A percentile compares a stretch with the other conserved stretches of the same genome.
Evolutionary conservation across 176 grass and related monocot genomes (phyloP).

Genomic region (Oryza coarctata): DNA sequence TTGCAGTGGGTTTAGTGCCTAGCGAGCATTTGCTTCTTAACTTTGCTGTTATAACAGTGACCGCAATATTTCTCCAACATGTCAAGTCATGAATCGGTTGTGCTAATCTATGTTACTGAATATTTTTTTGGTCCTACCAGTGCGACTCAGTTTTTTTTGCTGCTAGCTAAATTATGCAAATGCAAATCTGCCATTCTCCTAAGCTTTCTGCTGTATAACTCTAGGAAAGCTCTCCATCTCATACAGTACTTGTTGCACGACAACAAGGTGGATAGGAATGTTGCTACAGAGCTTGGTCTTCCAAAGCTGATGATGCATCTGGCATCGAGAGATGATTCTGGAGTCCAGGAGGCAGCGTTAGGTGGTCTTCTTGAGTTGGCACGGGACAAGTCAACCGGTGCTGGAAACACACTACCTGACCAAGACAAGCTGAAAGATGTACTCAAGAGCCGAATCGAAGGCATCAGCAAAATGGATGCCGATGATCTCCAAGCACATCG

Average conservation of each 20-base stretch:
- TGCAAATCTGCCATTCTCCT: neutral
- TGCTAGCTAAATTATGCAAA: neutral
- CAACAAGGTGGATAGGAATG: constrained; percentile 52
- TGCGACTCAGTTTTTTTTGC: neutral
- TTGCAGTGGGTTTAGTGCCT: neutral
- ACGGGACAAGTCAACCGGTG: constrained; percentile 27
- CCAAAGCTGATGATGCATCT: constrained; percentile 67
- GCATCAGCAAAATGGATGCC: constrained; percentile 48
- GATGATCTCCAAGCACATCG: constrained; percentile 68
- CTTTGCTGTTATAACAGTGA: neutral
- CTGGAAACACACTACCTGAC: constrained; percentile 27
- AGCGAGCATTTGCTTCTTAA: neutral
- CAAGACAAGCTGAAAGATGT: constrained; percentile 66
- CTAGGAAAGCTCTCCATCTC: constrained; percentile 91
- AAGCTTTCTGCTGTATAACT: neutral
- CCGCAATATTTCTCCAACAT: neutral
- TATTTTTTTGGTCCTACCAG: neutral
- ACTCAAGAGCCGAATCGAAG: constrained; percentile 71
- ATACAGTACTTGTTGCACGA: constrained; percentile 52
- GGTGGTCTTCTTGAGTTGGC: constrained; percentile 71
- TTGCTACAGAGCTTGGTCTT: constrained; percentile 60
- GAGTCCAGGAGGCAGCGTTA: constrained; percentile 64
- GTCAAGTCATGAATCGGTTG: neutral
- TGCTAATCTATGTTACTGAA: neutral
- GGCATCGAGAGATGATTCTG: constrained; percentile 56